These are phyloP conservation scores for Diplogelasinospora grovesii DNA, from an alignment of 495 filamentous ascomycete species.

Conservation along the genomic window DNA sequence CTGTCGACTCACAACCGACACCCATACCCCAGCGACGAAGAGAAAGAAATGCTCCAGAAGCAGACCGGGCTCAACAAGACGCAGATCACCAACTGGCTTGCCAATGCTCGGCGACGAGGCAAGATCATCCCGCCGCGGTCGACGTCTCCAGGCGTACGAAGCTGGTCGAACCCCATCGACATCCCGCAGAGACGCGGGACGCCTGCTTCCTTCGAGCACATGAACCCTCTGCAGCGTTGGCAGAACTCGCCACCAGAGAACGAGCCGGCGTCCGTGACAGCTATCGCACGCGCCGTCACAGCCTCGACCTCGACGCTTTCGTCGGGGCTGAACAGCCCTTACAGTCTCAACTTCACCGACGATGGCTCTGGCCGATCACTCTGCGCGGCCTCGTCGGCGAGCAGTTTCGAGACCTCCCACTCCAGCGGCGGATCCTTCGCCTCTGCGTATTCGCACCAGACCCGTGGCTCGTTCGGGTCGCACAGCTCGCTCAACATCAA, in stretches of 20 bases:
- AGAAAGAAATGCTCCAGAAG: conserved; percentile 66
- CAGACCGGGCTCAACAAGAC: conserved; percentile 66
- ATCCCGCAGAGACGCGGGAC: conserved; percentile 51
- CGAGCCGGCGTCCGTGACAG: conserved; percentile 73
- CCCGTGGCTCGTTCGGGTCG: conserved; percentile 61
- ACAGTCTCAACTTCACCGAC: conserved; percentile 48
- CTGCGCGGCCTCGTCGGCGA: conserved; percentile 62
- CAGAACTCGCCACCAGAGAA: conserved; percentile 78
- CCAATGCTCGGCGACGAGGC: conserved; percentile 71
- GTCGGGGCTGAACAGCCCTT: conserved; percentile 48
- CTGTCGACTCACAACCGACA: conserved; percentile 64
- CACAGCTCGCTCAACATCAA: conserved; percentile 45
- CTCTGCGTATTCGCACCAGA: conserved; percentile 65
- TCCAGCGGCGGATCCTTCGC: conserved; percentile 65
- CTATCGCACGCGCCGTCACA: conserved; percentile 70
- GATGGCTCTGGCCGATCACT: conserved; percentile 65
- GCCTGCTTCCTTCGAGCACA: conserved; percentile 48
- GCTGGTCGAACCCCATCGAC: conserved; percentile 54
- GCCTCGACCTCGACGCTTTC: conserved; percentile 46
- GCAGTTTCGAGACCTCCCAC: conserved; percentile 63
- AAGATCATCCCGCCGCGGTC: conserved; percentile 57
- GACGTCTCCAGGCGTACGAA: conserved; percentile 49
- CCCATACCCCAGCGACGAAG: conserved; percentile 74
- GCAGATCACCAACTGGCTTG: conserved; percentile 82
- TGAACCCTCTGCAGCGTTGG: conserved; percentile 84